Base-by-base conservation (phyloP, 176 grass and related monocot species). In the Dendrocalamus sinicus region DNA sequence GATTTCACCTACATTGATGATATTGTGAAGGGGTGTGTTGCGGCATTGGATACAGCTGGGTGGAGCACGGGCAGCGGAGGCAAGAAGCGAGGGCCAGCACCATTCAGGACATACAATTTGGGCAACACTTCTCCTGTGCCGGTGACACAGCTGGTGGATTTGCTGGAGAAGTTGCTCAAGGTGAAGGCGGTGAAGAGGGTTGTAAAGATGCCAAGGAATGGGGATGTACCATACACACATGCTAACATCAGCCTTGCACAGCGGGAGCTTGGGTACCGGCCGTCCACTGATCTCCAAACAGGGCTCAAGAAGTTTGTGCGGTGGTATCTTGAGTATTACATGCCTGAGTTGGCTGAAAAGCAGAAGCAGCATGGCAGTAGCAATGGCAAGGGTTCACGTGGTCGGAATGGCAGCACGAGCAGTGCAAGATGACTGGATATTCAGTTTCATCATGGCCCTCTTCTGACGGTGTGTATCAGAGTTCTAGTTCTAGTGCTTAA, bases 1-100 rank as follows among this genome's bases (percentile, higher is more conserved):
- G 94, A 95, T 83, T 95, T 95, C 89, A 95, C 93, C 85, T 95
- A 95, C 84, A 81, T 95, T 75, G 93, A 95, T 91, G 93, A 95
- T 80, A 88, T 95, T 80, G 94, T 95, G 50, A 93, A 90, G 76
- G 94, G 94, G 12, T 95, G 94, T 76, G 52, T 95, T 39, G 94
- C 80, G 35, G 93, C 94, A 58, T 64, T 95, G 75, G 94, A 95
- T 89, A 95, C 94, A 23, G 86, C 94, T 23, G 91, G 86, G 16
- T 78, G 69, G 15, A 93, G 91, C 79, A 93, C 91, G 2, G 93
- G 93, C 39, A 90, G 88, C 48, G 88, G 93, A 48, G 89, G 91
- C 69, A 95, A 93, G 84, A 95, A 93, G 81, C 88, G 89, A 35
- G 91, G 91, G 8, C 60, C 86, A 1, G 91, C 91, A 9, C 91